phyloP scores from a whole-genome alignment of 176 grass and related monocot species.

The Carex pumila region DNA sequence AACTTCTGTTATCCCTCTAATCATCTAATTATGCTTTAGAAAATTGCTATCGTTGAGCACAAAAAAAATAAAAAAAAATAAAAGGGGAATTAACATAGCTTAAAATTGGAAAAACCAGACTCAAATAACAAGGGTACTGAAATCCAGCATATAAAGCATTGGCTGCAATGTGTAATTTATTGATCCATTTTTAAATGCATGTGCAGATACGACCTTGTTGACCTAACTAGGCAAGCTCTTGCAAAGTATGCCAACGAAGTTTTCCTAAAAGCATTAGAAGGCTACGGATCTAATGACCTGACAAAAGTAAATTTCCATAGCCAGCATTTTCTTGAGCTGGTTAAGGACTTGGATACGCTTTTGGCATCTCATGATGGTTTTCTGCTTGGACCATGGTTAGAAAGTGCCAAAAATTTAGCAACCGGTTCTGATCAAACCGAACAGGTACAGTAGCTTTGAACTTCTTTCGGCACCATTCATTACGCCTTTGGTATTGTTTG shows the following conservation, averaged over 20 bases:
- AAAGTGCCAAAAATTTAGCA: constrained; percentile 63
- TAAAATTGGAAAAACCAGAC: background rate
- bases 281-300: constrained; percentile 38
- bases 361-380: constrained; percentile 68
- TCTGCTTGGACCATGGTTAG: constrained; percentile 74
- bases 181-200: background rate
- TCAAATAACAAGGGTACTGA: background rate
- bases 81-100: background rate
- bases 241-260: constrained; percentile 72
- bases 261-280: constrained; percentile 50
- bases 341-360: constrained; percentile 51
- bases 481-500: background rate
- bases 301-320: constrained; percentile 33
- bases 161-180: background rate
- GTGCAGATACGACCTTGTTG: constrained; percentile 71
- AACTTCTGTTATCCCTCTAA: background rate
- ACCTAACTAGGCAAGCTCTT: constrained; percentile 74
- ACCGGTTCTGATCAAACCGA: constrained; percentile 34
- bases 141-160: background rate
- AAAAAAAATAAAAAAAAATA: background rate
- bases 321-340: constrained; percentile 48
- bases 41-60: background rate
- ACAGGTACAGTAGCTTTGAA: constrained; percentile 36
- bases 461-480: background rate
- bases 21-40: background rate